Evolutionary conservation across 768 basidiomycete genomes (phyloP), one percentile per base, ranked within the genome.

Genomic region (Tricholoma sp.): DNA sequence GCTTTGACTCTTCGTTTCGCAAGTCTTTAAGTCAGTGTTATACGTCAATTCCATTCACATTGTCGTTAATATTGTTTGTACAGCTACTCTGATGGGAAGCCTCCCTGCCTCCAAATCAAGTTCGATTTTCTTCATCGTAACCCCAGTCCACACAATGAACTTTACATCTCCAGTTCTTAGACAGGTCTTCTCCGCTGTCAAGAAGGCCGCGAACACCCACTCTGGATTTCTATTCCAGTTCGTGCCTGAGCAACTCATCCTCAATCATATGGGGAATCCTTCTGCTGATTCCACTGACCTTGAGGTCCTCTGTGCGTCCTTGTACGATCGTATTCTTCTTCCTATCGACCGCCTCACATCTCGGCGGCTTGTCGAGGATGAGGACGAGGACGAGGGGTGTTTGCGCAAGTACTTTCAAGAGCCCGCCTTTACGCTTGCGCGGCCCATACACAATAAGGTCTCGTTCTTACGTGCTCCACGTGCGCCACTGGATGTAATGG

Each of bases 281-380:
- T 63, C 72, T 5, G 60, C 72, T 6, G 71, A 70, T 39, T 71
- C 76, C 52, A 70, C 74, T 2, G 73, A 77, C 29, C 65, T 83
- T 11, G 80, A 84, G 32, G 61, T 67, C 3, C 74, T 90, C 12
- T 85, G 83, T 36, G 74, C 75, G 39, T 83, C 85, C 0, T 72
- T 92, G 13, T 94, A 94, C 70, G 82, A 90, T 65, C 82, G 89
- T 28, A 80, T 90, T 9, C 74, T 80, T 13, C 74, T 80, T 15
- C 76, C 81, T 0, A 81, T 88, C 29, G 78, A 84, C 33, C 84
- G 89, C 2, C 67, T 75, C 9, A 80, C 85, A 75, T 80, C 86
- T 9, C 79, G 83, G 18, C 73, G 61, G 54, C 73, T 85, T 54
- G 72, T 72, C 51, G 73, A 74, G 17, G 60, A 72, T 52, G 73